phyloP scores from a whole-genome alignment of 2,329 filamentous ascomycete species.

The Graphiopsis chlorocephala region DNA sequence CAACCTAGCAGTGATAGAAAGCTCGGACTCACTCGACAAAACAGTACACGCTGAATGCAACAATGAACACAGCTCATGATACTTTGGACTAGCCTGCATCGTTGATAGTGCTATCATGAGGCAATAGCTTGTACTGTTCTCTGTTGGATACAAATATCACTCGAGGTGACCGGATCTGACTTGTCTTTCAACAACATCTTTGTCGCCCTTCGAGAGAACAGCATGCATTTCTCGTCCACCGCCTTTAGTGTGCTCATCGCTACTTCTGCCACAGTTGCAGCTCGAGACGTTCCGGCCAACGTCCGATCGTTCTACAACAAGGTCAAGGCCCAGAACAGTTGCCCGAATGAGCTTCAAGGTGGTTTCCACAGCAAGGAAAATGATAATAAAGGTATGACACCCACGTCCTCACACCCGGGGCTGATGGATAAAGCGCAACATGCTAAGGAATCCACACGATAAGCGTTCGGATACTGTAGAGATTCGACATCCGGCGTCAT shows the following conservation, averaged over 20 bases:
- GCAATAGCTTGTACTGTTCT: neutral
- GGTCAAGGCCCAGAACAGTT: conserved; percentile 11
- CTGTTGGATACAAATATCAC: neutral
- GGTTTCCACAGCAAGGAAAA: conserved; percentile 11
- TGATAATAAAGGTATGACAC: conserved; percentile 5
- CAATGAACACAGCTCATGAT: neutral
- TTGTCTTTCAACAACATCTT: neutral
- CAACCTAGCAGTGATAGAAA: neutral
- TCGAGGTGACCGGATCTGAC: neutral
- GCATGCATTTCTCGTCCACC: neutral
- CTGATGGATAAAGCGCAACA: neutral
- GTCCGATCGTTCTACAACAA: conserved; percentile 15
- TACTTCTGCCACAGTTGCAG: neutral
- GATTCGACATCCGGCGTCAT: conserved; percentile 29
- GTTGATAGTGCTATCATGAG: neutral
- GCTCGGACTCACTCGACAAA: neutral
- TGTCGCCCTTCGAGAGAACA: neutral
- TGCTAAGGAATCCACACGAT: neutral
- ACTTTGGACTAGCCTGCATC: neutral
- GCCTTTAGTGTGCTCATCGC: neutral
- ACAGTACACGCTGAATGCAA: neutral
- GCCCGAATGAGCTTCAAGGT: conserved; percentile 7
- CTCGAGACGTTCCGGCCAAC: conserved; percentile 11
- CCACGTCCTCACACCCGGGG: neutral
- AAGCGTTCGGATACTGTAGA: conserved; percentile 17